These are phyloP conservation scores for Lepiota brunneoincarnata DNA, from an alignment of 768 basidiomycete species.

Conservation along the genomic window DNA sequence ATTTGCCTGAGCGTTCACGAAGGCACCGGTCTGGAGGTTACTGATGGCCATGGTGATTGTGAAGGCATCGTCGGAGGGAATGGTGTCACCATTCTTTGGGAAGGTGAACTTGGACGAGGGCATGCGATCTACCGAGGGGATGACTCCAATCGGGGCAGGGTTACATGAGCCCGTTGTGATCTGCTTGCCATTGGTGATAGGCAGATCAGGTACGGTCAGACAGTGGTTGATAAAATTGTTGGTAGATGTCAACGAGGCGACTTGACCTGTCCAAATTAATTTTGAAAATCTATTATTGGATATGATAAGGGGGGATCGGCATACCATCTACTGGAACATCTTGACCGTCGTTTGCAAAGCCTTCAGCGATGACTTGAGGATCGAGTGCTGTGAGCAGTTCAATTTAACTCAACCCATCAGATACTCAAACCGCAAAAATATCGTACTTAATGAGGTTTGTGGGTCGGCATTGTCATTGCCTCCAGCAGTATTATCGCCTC, in stretches of 20 bases:
- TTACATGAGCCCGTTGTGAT: slow-evolving; percentile 50
- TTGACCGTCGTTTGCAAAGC: slow-evolving; percentile 51
- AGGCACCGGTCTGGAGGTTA: slow-evolving; percentile 49
- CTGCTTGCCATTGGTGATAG: slow-evolving; percentile 50
- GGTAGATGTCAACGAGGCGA: slow-evolving; percentile 44
- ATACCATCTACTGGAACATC: slow-evolving; percentile 34
- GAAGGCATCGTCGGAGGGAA: slow-evolving; percentile 41
- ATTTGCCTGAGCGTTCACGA: slow-evolving; percentile 52
- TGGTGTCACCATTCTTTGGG: slow-evolving; percentile 34
- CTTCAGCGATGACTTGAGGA: slow-evolving; percentile 44
- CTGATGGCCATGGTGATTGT: slow-evolving; percentile 44
- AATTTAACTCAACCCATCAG: not conserved
- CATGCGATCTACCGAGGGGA: slow-evolving; percentile 39
- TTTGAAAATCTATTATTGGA: not conserved
- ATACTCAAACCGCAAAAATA: not conserved
- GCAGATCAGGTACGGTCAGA: slow-evolving; percentile 33
- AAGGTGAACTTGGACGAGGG: slow-evolving; percentile 47
- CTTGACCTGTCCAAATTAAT: slow-evolving; percentile 24
- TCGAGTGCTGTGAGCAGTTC: slow-evolving; percentile 43
- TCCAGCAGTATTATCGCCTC: slow-evolving; percentile 19
- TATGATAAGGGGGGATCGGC: slow-evolving; percentile 1
- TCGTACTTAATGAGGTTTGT: slow-evolving; percentile 42
- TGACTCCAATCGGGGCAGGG: slow-evolving; percentile 47
- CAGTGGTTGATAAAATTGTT: slow-evolving; percentile 72
- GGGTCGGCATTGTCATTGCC: slow-evolving; percentile 24